phyloP scores from a whole-genome alignment of 768 basidiomycete genomes.

The Auricularia heimuer region DNA sequence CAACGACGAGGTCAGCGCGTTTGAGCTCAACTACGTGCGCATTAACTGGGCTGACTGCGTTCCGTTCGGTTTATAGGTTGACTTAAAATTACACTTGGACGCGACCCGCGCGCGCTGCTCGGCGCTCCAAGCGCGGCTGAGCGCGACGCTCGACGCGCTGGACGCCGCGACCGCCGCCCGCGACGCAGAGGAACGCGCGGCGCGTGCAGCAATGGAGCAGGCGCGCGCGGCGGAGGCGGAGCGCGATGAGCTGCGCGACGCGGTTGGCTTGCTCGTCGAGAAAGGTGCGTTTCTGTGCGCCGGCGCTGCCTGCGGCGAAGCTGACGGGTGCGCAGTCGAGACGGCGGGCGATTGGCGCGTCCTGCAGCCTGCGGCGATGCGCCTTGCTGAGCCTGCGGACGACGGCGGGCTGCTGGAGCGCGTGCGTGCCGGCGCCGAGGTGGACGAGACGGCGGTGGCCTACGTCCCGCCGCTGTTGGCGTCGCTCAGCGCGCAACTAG shows the following conservation, averaged over 20 bases:
- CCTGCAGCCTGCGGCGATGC: background rate
- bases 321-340: background rate
- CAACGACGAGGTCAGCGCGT: too few species aligned
- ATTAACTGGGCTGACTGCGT: too few species aligned
- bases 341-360: background rate
- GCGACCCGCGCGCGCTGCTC: constrained; percentile 32
- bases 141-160: constrained; percentile 39
- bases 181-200: background rate
- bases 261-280: constrained; percentile 41
- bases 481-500: background rate
- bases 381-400: background rate
- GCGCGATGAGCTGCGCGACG: constrained; percentile 44
- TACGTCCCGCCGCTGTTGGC: background rate
- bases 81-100: constrained; percentile 26
- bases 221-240: constrained; percentile 32
- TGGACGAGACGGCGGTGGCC: background rate
- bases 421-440: background rate
- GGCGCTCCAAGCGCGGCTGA: constrained; percentile 36
- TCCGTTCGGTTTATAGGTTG: too few species aligned
- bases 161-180: constrained; percentile 35
- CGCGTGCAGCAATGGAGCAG: constrained; percentile 25
- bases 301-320: background rate
- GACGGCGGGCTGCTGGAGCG: background rate
- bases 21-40: too few species aligned
- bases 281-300: constrained; percentile 38